Base-by-base conservation (phyloP, 169 alveolate genomes). In the Cryptosporidium ryanae region DNA sequence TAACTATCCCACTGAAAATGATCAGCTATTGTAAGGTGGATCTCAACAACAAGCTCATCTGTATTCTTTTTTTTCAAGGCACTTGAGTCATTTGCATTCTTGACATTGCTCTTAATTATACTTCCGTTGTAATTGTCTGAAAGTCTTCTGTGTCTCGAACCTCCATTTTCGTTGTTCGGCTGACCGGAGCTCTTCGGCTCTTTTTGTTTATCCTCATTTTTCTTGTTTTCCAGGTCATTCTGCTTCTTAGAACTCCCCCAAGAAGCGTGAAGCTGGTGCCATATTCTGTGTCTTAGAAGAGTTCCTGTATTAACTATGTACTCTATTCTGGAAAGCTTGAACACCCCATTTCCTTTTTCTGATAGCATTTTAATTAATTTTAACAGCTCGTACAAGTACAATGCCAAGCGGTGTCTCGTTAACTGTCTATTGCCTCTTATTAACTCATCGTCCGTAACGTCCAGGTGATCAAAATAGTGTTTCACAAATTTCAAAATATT, bases 1-100 rank as follows among this genome's bases (percentile, higher is more conserved):
- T 46, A 76, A 34, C 87, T 76, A 25, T 76, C 87, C 87, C 87
- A 76, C 38, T 76, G 87, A 43, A 76, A 76, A 46, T 76, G 87
- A 50, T 76, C 87, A 44, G 87, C 87, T 57, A 76, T 61, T 34
- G 87, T 76, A 13, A 76, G 52, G 8, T 57, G 63, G 59, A 76
- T 65, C 38, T 76, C 87, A 48, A 76, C 63, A 10, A 59, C 31
- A 8, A 76, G 71, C 8, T 76, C 87, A 61, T 76, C 87, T 7
- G 63, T 54, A 49, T 31, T 17, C 18, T 50, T 18, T 12, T 8
- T 17, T 18, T 27, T 49, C 29, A 31, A n/a, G 52, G 55, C 25
- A 15, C 18, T 21, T 18, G 65, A n/a, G 18, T 59, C 10, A 3
- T 12, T 29, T 1, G 65, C 8, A 7, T 50, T 52, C 7, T 18